A percentile compares a stretch with the other conserved stretches of the same genome.
These are phyloP conservation scores for Kodamaea kaohsiungensis DNA, from an alignment of 805 yeast species.

Conservation along the genomic window DNA sequence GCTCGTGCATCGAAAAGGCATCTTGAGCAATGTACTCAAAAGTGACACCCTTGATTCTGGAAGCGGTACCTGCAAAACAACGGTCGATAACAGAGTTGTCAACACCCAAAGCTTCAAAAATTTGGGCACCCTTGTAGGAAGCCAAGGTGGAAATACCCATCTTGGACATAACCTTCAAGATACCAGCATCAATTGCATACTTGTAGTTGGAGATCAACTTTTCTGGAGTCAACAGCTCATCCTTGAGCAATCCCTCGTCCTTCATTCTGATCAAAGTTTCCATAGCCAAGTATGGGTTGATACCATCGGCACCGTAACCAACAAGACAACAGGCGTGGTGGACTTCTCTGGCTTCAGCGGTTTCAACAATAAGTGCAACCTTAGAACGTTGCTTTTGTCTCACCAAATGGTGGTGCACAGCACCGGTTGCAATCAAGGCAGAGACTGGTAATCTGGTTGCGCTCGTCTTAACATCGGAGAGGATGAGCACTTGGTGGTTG, in stretches of 20 bases:
- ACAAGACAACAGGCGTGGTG: constrained; percentile 93
- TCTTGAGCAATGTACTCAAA: constrained; percentile 96
- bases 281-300: constrained; percentile 90
- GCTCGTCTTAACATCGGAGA: constrained; percentile 68
- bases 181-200: constrained; percentile 85
- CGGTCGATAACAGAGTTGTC: constrained; percentile 94
- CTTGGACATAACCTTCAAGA: constrained; percentile 95
- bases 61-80: constrained; percentile 96
- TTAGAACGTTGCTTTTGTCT: constrained; percentile 94
- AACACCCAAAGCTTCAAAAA: constrained; percentile 94
- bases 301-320: constrained; percentile 97
- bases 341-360: constrained; percentile 97
- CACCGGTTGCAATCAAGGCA: constrained; percentile 90
- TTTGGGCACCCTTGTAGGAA: constrained; percentile 98
- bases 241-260: constrained; percentile 66
- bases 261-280: constrained; percentile 87
- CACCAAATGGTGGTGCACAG: constrained; percentile 95
- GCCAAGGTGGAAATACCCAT: constrained; percentile 99
- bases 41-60: constrained; percentile 93
- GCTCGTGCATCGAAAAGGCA: constrained; percentile 89
- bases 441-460: constrained; percentile 75
- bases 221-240: constrained; percentile 56
- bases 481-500: constrained; percentile 69
- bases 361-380: constrained; percentile 87
- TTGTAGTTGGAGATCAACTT: constrained; percentile 76